Evolutionary conservation across 2,329 filamentous ascomycete genomes (phyloP).

Genomic region (Colletotrichum salicis): DNA sequence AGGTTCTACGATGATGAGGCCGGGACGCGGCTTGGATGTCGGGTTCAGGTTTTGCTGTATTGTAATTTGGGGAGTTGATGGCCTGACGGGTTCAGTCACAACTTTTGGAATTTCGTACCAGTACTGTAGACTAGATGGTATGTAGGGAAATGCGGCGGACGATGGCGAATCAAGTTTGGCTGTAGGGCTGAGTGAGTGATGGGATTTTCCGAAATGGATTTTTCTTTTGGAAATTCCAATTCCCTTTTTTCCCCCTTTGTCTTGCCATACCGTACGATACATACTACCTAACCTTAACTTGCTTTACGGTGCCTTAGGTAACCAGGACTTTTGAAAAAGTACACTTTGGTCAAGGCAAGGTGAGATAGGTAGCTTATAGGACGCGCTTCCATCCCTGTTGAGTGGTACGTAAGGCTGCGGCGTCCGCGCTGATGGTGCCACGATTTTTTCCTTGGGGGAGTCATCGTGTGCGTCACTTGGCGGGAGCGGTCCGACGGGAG

Average conservation of each 20-base stretch:
- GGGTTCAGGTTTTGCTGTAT: neutral
- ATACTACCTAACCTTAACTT: too few relatives aligned
- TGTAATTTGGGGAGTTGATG: neutral
- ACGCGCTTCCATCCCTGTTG: too few relatives aligned
- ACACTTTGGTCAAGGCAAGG: neutral
- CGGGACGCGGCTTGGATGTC: neutral
- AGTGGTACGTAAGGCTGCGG: neutral
- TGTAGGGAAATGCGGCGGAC: neutral
- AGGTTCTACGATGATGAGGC: neutral
- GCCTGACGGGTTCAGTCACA: neutral
- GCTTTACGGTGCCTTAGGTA: too few relatives aligned
- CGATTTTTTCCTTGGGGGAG: neutral
- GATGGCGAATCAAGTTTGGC: neutral
- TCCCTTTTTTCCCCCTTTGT: too few relatives aligned
- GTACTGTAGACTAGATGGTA: too few relatives aligned
- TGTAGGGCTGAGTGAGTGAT: neutral
- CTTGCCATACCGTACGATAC: too few relatives aligned
- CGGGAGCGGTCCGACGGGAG: neutral
- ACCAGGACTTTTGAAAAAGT: too few relatives aligned
- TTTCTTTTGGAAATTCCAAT: conserved; percentile 2
- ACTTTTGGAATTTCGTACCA: neutral
- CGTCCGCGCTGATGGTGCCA: neutral
- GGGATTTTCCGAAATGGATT: neutral
- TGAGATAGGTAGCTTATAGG: too few relatives aligned
- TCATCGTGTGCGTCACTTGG: neutral